phyloP scores from a whole-genome alignment of 768 basidiomycete genomes.

The Antrodiella citrinella region DNA sequence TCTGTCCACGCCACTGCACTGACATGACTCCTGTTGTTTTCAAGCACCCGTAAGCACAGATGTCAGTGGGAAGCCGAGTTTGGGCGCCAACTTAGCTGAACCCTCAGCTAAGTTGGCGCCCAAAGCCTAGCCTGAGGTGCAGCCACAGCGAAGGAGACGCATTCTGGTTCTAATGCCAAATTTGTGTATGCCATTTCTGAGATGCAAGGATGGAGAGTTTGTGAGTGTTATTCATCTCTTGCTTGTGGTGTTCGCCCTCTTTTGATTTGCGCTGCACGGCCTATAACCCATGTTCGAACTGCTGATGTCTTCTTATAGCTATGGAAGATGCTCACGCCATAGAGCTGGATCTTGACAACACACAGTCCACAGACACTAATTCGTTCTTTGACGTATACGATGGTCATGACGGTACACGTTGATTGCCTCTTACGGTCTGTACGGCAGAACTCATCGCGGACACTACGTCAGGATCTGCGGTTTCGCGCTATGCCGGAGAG shows the following conservation, averaged over 20 bases:
- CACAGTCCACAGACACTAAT: conserved; percentile 36
- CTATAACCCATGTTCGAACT: no score
- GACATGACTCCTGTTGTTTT: no score
- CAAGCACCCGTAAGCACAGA: no score
- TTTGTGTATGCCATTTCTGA: conserved; percentile 77
- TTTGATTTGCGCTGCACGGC: no score
- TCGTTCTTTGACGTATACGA: conserved; percentile 97
- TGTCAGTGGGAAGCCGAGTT: no score
- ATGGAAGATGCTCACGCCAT: conserved; percentile 96
- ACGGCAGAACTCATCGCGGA: no score
- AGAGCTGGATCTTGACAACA: conserved; percentile 59
- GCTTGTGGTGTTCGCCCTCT: conserved; percentile 6
- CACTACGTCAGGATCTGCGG: conserved; percentile 59
- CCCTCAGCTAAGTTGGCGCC: no score
- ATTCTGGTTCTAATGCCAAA: conserved; percentile 60
- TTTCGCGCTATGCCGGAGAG: conserved; percentile 82
- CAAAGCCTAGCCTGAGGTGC: no score
- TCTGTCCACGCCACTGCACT: no score
- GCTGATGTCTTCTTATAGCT: no score
- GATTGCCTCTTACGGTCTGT: no score
- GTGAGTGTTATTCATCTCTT: conserved; percentile 53
- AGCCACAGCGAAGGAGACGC: conserved; percentile 81
- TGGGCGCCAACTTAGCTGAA: no score
- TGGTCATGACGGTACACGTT: conserved; percentile 82
- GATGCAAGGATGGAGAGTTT: conserved; percentile 99